phyloP scores from a whole-genome alignment of 1,284 basidiomycete species.

The Sporisorium sorghi region DNA sequence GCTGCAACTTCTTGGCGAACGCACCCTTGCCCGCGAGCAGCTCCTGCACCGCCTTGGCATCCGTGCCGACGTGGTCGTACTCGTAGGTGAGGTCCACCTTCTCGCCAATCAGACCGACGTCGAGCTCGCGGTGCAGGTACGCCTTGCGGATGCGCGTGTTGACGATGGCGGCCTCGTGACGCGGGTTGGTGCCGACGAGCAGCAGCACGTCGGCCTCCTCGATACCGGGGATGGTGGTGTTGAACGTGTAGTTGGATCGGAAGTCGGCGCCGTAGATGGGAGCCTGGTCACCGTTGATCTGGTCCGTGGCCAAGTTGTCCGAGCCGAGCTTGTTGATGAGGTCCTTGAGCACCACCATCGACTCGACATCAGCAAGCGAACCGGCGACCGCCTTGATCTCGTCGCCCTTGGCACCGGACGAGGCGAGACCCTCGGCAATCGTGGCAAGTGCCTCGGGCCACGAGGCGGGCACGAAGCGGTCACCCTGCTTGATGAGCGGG shows the following conservation, averaged over 20 bases:
- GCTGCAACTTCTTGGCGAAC: slow-evolving; percentile 88
- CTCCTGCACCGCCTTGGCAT: slow-evolving; percentile 81
- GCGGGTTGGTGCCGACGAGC: slow-evolving; percentile 94
- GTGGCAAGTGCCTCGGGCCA: slow-evolving; percentile 92
- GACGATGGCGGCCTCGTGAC: slow-evolving; percentile 96
- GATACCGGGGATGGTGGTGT: slow-evolving; percentile 89
- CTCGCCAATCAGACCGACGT: slow-evolving; percentile 91
- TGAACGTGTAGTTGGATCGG: slow-evolving; percentile 97
- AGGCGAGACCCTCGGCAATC: slow-evolving; percentile 81
- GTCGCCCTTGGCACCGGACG: slow-evolving; percentile 87
- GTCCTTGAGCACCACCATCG: slow-evolving; percentile 93
- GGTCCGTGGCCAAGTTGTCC: slow-evolving; percentile 90
- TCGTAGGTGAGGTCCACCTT: slow-evolving; percentile 91
- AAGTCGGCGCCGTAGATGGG: slow-evolving; percentile 88
- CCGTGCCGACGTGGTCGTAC: slow-evolving; percentile 88
- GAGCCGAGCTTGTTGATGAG: slow-evolving; percentile 92
- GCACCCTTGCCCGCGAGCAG: slow-evolving; percentile 79
- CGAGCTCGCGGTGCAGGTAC: slow-evolving; percentile 86
- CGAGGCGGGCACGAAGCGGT: slow-evolving; percentile 88
- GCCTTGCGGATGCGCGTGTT: slow-evolving; percentile 96
- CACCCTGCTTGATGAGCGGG: slow-evolving; percentile 89
- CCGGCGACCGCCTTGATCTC: slow-evolving; percentile 97
- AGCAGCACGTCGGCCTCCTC: slow-evolving; percentile 93
- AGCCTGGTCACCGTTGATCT: slow-evolving; percentile 75
- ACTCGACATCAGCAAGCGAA: slow-evolving; percentile 91